Base-by-base conservation (phyloP, 805 yeast genomes). In the Sugiyamaella floridensis region DNA sequence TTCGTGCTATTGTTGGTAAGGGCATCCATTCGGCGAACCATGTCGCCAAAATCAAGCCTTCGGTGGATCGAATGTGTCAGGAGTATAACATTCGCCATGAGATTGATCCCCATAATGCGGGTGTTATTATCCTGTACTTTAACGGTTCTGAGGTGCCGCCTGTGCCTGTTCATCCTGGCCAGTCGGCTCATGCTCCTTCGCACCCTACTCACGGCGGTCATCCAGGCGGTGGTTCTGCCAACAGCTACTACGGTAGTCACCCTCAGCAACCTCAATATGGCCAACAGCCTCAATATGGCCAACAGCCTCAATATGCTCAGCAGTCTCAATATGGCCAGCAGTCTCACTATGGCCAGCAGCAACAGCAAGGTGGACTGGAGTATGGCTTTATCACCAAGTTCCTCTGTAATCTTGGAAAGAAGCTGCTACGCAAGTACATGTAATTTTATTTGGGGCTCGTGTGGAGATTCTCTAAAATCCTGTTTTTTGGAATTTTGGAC, bases 1-100 rank as follows among this genome's bases (percentile, higher is more conserved):
- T 92, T 44, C 79, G 81, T 57, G 93, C 89, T 37, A 90, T 92
- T 66, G 97, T 89, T 9, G 98, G 98, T 9, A 92, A 92, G 68
- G 98, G 97, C 7, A 64, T 81, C 43, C 98, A 90, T 66, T 87
- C 96, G 0, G 75, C 77, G 50, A 75, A 81, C 58, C 95, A 95
- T 12, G 79, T 88, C 49, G 90, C 96, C 43, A 90, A 89, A 67
- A 70, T 92, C 60, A 86, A 85, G 67, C 97, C 97, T 1, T 97
- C 97, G 0, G 81, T 89, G 16, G 93, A 88, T 63, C 77, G 80
- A 48, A 69, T 88, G 63, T 89, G 97, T 68, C 64, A 71, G 34
- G 85, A 87, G 60, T 79, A 84, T 43, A 71, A 79, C 22, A 75
- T 90, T 58, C 76, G 69, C 28, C 79, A 78, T 57, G 74, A 79